phyloP scores from a whole-genome alignment of 306 rosid species.

The Vigna mungo region DNA sequence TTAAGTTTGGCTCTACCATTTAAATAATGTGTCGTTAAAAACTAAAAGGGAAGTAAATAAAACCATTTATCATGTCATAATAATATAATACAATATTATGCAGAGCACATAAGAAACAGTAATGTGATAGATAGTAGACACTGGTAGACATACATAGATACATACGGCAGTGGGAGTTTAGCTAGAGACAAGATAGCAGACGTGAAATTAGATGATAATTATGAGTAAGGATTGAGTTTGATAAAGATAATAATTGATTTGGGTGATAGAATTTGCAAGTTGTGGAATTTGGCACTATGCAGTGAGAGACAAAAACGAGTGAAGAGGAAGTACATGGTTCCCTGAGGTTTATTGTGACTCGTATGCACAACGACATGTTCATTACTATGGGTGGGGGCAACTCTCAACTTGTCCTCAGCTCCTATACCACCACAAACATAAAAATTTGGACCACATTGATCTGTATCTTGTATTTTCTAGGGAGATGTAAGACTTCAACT shows the following conservation, averaged over 20 bases:
- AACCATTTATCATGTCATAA: neutral
- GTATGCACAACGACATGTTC: conserved; percentile 46
- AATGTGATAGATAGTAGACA: neutral
- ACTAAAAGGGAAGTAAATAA: neutral
- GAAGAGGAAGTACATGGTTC: conserved; percentile 47
- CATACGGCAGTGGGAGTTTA: conserved; percentile 15
- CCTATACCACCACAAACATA: conserved; percentile 33
- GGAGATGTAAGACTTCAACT: conserved; percentile 18
- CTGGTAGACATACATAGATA: neutral
- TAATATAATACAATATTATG: too few species aligned
- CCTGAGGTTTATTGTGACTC: conserved; percentile 48
- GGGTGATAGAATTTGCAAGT: conserved; percentile 14
- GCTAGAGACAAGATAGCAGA: conserved; percentile 16
- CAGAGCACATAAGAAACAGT: neutral
- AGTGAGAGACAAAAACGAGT: conserved; percentile 36
- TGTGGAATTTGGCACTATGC: conserved; percentile 49
- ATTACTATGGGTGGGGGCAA: conserved; percentile 52
- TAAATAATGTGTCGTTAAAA: neutral
- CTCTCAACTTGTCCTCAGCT: conserved; percentile 17
- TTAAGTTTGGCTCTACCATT: neutral
- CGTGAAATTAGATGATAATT: conserved; percentile 16
- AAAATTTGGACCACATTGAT: conserved; percentile 48
- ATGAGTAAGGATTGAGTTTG: neutral
- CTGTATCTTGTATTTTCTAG: neutral
- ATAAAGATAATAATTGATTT: too few species aligned